Base-by-base conservation (phyloP, 176 grass and related monocot species). In the Triticum urartu region DNA sequence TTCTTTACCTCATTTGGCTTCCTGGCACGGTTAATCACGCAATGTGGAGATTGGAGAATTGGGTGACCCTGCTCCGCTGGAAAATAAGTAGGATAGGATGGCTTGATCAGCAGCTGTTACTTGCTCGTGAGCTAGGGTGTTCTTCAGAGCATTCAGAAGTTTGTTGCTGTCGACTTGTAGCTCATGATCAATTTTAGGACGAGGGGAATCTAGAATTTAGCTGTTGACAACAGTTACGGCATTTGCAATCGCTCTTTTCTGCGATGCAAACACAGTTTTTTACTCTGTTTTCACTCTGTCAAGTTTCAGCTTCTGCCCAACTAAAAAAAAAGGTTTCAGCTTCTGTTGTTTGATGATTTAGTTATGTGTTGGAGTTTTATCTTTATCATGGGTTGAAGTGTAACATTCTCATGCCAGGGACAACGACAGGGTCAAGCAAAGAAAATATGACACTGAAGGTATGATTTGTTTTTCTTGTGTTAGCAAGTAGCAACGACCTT, bases 391-490 rank as follows among this genome's bases (percentile, higher is more conserved):
- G 42, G 17, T 60, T 89, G 47, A 85, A 77, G 42, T 86, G 48
- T 69, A 28, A 9, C 65, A 71, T 87, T 85, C 56, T 84, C 45
- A 75, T 87, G 62, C 47, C 69, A 94, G 92, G 94, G 79, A 65
- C 58, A 45, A 78, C 47, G 17, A 21, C 11, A 12, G 90, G 83
- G 13, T 50, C 83, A 60, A 67, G 26, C 79, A 79, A 75, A 89
- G 86, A 79, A 74, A 85, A 72, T 62, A 14, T 87, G 73, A 28
- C 67, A 38, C 56, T 94, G 35, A 97, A 94, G 92, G 94, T 97
- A 90, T 14, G 60, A 2, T 69, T 52, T 50, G 43, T 47, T 88
- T n/a, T 82, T 88, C 38, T 85, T 52, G 25, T 61, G 13, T 58
- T 79, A 25, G 14, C 18, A 50, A 14, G 42, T 34, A 13, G 24